Evolutionary conservation across 176 grass and related monocot genomes (phyloP).

Genomic region (Rhynchospora pubera): DNA sequence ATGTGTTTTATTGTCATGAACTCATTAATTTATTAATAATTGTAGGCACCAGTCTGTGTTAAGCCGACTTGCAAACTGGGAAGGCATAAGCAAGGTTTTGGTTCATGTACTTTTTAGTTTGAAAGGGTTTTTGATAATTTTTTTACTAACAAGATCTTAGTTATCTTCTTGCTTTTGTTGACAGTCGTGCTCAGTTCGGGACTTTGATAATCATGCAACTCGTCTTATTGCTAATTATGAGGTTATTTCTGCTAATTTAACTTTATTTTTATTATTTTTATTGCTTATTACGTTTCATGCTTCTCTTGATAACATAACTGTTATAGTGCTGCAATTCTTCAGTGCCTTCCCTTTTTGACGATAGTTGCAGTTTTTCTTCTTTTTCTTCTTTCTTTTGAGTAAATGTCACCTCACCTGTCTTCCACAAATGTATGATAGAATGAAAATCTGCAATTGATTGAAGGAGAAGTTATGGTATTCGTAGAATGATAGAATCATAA

Average conservation of each 20-base stretch:
- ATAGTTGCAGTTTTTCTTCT: too few species aligned
- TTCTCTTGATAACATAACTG: not conserved
- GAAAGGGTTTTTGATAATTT: not conserved
- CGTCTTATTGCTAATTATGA: constrained; percentile 75
- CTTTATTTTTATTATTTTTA: not conserved
- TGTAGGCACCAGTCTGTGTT: constrained; percentile 74
- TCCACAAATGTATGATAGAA: not conserved
- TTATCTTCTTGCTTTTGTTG: constrained; percentile 28
- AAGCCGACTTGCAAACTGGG: constrained; percentile 91
- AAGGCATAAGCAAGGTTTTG: constrained; percentile 79
- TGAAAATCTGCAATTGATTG: too few species aligned
- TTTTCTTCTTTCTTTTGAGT: not conserved
- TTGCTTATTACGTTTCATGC: not conserved
- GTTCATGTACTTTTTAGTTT: not conserved
- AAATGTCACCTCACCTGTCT: not conserved
- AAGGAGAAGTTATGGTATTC: too few species aligned
- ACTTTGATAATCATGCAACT: constrained; percentile 91
- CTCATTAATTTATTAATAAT: constrained; percentile 8
- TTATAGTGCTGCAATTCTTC: not conserved
- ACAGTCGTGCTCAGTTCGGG: constrained; percentile 77
- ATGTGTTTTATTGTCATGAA: constrained; percentile 4
- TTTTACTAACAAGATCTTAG: not conserved
- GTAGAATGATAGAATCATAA: too few species aligned
- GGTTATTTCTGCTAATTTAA: constrained; percentile 30
- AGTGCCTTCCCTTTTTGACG: not conserved